Evolutionary conservation across 2,329 filamentous ascomycete genomes (phyloP).

Genomic region (Madurella mycetomatis): DNA sequence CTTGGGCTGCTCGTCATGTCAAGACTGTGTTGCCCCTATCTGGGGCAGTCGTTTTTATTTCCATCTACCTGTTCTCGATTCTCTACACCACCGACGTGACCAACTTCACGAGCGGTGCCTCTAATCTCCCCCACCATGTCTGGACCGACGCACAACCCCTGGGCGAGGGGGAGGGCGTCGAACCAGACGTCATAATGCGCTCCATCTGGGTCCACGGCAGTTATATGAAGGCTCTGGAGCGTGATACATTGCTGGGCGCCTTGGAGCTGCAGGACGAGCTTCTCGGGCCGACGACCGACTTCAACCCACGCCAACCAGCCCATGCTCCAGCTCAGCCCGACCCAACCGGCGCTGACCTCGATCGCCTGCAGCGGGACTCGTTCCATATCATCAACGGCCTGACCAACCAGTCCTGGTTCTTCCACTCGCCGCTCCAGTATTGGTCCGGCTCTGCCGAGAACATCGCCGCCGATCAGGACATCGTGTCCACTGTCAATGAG

Average conservation of each 20-base stretch:
- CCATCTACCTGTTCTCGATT: constrained; percentile 72
- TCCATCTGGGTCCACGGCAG: constrained; percentile 77
- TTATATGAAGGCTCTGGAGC: constrained; percentile 71
- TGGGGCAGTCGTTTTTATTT: constrained; percentile 63
- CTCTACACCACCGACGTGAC: constrained; percentile 68
- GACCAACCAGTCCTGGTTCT: constrained; percentile 65
- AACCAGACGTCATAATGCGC: constrained; percentile 73
- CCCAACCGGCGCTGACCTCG: constrained; percentile 33
- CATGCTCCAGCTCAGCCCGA: constrained; percentile 28
- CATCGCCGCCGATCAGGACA: constrained; percentile 57
- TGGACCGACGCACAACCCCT: constrained; percentile 72
- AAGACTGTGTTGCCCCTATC: constrained; percentile 69
- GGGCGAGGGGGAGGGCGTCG: constrained; percentile 44
- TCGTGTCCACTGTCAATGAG: constrained; percentile 66
- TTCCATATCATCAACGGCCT: constrained; percentile 58
- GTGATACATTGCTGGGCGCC: constrained; percentile 60
- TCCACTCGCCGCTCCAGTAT: constrained; percentile 78
- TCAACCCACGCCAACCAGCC: constrained; percentile 43
- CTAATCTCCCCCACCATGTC: constrained; percentile 71
- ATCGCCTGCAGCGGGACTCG: constrained; percentile 45
- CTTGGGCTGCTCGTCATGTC: constrained; percentile 67
- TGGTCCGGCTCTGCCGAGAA: constrained; percentile 64
- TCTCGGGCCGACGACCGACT: constrained; percentile 56
- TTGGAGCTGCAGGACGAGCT: constrained; percentile 67
- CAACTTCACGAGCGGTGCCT: constrained; percentile 65